These are phyloP conservation scores for Sphaerulina populicola DNA, from an alignment of 2,329 filamentous ascomycete genomes.

Conservation along the genomic window DNA sequence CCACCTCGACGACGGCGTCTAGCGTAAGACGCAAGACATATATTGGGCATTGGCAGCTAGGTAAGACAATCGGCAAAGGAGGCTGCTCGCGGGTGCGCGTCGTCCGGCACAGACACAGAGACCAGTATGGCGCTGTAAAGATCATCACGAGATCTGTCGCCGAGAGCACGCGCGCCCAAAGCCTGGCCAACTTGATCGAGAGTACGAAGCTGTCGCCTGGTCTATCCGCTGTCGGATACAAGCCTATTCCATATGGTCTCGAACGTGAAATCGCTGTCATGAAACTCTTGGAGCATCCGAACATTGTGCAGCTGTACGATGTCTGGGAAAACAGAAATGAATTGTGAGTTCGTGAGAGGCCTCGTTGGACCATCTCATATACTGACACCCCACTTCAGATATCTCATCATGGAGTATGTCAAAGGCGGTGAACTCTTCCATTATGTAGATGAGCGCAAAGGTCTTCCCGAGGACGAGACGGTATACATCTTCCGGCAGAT, in stretches of 20 bases:
- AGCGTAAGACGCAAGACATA: constrained; percentile 52
- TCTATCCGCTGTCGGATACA: constrained; percentile 23
- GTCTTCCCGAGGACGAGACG: constrained; percentile 70
- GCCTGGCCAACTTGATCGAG: constrained; percentile 71
- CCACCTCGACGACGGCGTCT: constrained; percentile 47
- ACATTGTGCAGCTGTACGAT: constrained; percentile 89
- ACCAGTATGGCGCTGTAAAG: constrained; percentile 83
- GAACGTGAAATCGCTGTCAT: constrained; percentile 95
- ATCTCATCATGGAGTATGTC: constrained; percentile 88
- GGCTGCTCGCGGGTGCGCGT: constrained; percentile 81
- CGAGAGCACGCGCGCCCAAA: constrained; percentile 73
- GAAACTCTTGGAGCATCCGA: constrained; percentile 89
- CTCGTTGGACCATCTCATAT: neutral
- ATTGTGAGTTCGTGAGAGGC: constrained; percentile 56
- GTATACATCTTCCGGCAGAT: constrained; percentile 87
- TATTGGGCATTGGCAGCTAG: constrained; percentile 89
- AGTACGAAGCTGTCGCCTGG: constrained; percentile 47
- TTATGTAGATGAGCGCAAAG: constrained; percentile 66
- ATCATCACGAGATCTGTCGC: constrained; percentile 78
- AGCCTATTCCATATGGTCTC: constrained; percentile 62
- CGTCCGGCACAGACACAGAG: constrained; percentile 67
- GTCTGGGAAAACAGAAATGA: constrained; percentile 97
- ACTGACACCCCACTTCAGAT: constrained; percentile 48
- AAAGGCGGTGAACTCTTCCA: constrained; percentile 77
- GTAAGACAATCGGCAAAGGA: constrained; percentile 79